These are phyloP conservation scores for Fragilaria crotonensis DNA, from an alignment of 108 stramenopile genomes.

Conservation along the genomic window DNA sequence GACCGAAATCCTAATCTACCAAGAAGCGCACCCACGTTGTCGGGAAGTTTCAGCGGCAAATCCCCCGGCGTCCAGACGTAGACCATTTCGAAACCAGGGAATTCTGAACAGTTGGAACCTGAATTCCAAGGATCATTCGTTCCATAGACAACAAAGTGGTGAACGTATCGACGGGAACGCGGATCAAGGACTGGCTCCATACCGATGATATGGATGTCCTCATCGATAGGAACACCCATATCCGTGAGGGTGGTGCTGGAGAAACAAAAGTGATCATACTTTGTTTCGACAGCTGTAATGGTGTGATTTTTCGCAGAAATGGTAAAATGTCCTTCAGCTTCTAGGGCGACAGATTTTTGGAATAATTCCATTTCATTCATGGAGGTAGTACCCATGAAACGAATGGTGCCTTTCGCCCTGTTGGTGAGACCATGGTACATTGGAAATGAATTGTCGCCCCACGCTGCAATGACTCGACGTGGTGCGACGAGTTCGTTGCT, in stretches of 20 bases:
- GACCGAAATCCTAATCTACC: constrained; percentile 22
- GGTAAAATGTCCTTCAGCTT: constrained; percentile 27
- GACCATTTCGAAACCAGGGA: constrained; percentile 1
- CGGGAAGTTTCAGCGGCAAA: constrained; percentile 17
- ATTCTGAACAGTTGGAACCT: not conserved
- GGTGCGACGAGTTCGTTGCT: constrained; percentile 10
- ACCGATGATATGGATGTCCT: constrained; percentile 19
- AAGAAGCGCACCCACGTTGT: constrained; percentile 31
- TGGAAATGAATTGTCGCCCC: constrained; percentile 33
- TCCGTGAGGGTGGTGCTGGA: constrained; percentile 20
- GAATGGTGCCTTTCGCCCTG: constrained; percentile 26
- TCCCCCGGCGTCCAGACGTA: constrained; percentile 50
- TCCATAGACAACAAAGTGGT: constrained; percentile 29
- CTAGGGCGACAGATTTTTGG: not conserved
- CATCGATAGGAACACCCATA: constrained; percentile 14
- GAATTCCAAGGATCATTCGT: not conserved
- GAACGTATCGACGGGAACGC: constrained; percentile 13
- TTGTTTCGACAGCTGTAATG: constrained; percentile 27
- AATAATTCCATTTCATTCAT: not conserved
- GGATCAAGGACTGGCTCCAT: constrained; percentile 21
- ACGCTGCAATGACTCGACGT: constrained; percentile 46
- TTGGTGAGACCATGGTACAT: constrained; percentile 36
- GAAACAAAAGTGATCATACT: constrained; percentile 35
- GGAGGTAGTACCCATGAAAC: constrained; percentile 19
- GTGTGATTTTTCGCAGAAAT: constrained; percentile 14